Base-by-base conservation (phyloP, 2,329 filamentous ascomycete genomes). In the Sphaerulina populicola region DNA sequence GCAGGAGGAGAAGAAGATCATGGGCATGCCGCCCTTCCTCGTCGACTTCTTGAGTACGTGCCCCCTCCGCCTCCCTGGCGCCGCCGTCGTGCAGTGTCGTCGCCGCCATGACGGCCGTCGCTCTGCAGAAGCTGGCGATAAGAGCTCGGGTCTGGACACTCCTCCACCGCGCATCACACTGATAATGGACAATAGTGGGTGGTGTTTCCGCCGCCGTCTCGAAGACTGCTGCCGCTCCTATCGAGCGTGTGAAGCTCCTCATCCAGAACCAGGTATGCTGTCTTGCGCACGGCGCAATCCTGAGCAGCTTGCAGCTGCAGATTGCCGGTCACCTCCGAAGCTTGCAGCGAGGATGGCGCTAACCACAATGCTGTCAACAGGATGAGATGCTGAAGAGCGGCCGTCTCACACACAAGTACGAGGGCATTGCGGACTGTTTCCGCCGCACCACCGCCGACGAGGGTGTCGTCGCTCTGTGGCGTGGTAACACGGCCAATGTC, bases 401-500 rank as follows among this genome's bases (percentile, higher is more conserved):
- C 74, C 93, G 93, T 88, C 91, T 98, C 64, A 88, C 94, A 82
- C 85, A 85, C 77, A 94, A 91, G 78, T 98, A 96, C 83, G 77
- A 78, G 69, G 93, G 93, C 74, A 97, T 98, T 73, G 70, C 60
- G 57, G 93, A 98, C 74, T 97, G 93, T 82, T 98, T 98, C 86
- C 79, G 78, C 69, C 88, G 93, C 74, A 97, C 93, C 72, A 81
- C 81, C 62, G 83, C 83, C 69, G 80, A 86, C 63, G 93, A 98
- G 82, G 93, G 93, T 87, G 77, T 93, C 68, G 84, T 93, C 75
- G 84, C 91, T 63, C 82, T 98, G 69, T 98, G 93, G 93, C 85
- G 93, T 84, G 93, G 93, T 78, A 98, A 98, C 88, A 98, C 93
- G 74, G 93, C 93, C 88, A 98, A 98, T 86, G 93, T 98, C 77